Evolutionary conservation across 768 basidiomycete species (phyloP).

Genomic region (Hericium alpestre): DNA sequence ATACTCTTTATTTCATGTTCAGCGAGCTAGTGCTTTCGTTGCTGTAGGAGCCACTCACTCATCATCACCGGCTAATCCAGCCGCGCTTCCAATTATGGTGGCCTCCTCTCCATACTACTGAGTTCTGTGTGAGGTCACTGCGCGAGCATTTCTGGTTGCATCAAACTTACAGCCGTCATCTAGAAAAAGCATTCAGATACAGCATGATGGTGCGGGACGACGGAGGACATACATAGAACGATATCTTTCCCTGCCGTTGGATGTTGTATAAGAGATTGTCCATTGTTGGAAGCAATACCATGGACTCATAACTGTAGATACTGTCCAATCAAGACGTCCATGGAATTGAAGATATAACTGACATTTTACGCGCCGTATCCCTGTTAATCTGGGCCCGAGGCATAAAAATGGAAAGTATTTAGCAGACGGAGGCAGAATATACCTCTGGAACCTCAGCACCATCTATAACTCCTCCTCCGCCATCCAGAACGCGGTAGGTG

Average conservation of each 20-base stretch:
- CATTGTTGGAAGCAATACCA: constrained; percentile 70
- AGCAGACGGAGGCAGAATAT: constrained; percentile 10
- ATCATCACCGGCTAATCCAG: constrained; percentile 71
- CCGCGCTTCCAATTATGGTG: constrained; percentile 80
- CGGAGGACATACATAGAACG: constrained; percentile 54
- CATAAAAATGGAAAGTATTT: not conserved
- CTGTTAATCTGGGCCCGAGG: constrained; percentile 45
- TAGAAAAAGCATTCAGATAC: constrained; percentile 17
- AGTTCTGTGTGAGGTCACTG: not conserved
- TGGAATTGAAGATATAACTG: constrained; percentile 13
- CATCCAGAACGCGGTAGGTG: constrained; percentile 79
- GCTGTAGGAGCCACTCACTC: constrained; percentile 44
- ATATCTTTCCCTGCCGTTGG: constrained; percentile 88
- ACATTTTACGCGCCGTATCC: constrained; percentile 55
- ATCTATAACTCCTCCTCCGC: constrained; percentile 60
- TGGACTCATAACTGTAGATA: constrained; percentile 53
- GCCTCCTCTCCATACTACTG: constrained; percentile 82
- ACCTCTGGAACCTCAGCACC: constrained; percentile 74
- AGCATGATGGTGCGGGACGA: constrained; percentile 18
- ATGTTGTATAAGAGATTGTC: constrained; percentile 87
- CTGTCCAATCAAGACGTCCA: not conserved
- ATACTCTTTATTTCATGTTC: too few species aligned
- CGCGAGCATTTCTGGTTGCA: not conserved
- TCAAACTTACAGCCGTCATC: constrained; percentile 70
- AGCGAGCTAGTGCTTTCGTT: too few species aligned